Conservation (phyloP, 1,284 basidiomycete genomes). For the Trametes sp. region DNA sequence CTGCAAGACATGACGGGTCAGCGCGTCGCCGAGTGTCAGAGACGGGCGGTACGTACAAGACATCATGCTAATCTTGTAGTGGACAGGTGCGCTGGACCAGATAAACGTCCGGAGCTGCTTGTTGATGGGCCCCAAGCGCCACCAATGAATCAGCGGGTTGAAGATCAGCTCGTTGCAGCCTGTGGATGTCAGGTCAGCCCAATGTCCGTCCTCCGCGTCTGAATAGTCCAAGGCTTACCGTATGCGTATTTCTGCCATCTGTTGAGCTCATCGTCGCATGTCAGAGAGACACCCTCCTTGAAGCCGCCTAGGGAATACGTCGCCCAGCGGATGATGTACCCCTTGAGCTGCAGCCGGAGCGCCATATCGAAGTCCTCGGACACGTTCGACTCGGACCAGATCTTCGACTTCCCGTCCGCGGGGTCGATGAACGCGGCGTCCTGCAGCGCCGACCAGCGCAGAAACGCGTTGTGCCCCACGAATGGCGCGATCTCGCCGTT, state of each 20-base stretch:
- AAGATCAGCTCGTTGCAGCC: constrained; percentile 80
- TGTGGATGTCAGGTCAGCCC: constrained; percentile 8
- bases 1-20: constrained; percentile 42
- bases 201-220: neutral
- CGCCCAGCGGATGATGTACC: constrained; percentile 85
- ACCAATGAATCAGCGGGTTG: constrained; percentile 79
- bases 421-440: constrained; percentile 77
- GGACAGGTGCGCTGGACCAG: constrained; percentile 78
- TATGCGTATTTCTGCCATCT: constrained; percentile 91
- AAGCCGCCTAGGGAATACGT: constrained; percentile 83
- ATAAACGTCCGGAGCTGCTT: constrained; percentile 79
- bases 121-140: constrained; percentile 76
- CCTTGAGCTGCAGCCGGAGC: constrained; percentile 64
- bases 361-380: constrained; percentile 87
- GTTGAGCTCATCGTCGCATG: constrained; percentile 81
- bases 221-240: constrained; percentile 50
- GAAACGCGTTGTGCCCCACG: constrained; percentile 89
- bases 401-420: constrained; percentile 70
- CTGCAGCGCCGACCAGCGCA: constrained; percentile 86
- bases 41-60: constrained; percentile 64
- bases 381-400: constrained; percentile 87
- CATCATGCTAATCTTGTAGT: constrained; percentile 85
- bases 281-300: constrained; percentile 89
- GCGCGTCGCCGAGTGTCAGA: neutral
- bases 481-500: constrained; percentile 88